Evolutionary conservation across 2,329 filamentous ascomycete genomes (phyloP), one percentile per base, ranked within the genome.

Genomic region (Ramularia collo-cygni): DNA sequence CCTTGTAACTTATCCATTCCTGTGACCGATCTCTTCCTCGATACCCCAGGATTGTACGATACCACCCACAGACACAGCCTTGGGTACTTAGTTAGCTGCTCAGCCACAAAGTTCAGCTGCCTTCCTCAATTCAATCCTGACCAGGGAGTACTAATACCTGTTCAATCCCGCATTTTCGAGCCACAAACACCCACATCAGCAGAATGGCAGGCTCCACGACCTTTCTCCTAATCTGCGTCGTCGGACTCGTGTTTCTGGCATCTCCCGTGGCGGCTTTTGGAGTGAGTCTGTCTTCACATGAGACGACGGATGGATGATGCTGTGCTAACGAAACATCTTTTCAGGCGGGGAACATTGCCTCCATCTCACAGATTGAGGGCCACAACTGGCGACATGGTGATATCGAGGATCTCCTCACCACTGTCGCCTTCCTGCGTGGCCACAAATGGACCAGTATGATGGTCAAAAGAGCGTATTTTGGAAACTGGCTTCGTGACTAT

Each of bases 401-500:
- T 49, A 71, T 72, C 40, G 69, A 72, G 50, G 69, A 72, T 44
- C 65, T 70, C 55, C 66, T 72, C 35, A 66, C 66, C 32, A 68
- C 64, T 4, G 67, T 71, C 29, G 68, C 68, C 8, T 70, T 65
- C 50, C 51, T 69, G 40, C 59, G 55, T 59, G 76, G 77, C 53
- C 87, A 88, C 70, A 92, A 89, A 57, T 95, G 94, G 67, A 79
- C 77, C 69, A 92, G 90, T 68, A 77, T 94, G 59, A 68, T 68
- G 65, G 35, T 64, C 40, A 85, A 89, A 49, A 79, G 88, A 46
- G 85, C 93, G 48, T 95, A 95, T 70, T 95, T 95, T 68, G 89
- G 89, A 50, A 95, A 95, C 70, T 95, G 89, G 89, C 77, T 95
- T 24, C 78, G 79, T 40, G 89, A 95, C 65, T 95, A 95, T 66